These are phyloP conservation scores for Xylariaceae sp. DNA, from an alignment of 2,329 filamentous ascomycete species.

Conservation along the genomic window DNA sequence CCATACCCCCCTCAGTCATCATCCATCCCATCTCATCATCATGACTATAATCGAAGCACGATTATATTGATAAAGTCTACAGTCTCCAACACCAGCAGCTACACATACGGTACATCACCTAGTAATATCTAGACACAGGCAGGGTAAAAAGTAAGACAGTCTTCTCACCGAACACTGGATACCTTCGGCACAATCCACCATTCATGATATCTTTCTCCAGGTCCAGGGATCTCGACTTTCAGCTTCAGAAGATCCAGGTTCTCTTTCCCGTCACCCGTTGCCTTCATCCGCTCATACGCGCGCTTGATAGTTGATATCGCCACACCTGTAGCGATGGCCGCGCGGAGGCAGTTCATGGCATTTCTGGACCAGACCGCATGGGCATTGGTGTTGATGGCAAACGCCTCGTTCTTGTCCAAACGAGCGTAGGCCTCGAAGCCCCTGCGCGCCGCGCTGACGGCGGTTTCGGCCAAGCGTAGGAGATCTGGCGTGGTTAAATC, in stretches of 20 bases:
- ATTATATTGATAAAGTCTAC: too few species aligned
- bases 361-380: constrained; percentile 58
- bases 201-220: constrained; percentile 54
- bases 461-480: constrained; percentile 42
- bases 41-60: too few species aligned
- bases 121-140: not conserved
- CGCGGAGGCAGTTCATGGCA: constrained; percentile 57
- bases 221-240: constrained; percentile 47
- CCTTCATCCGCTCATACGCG: constrained; percentile 35
- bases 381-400: constrained; percentile 43
- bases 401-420: constrained; percentile 47
- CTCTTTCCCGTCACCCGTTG: constrained; percentile 8
- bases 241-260: constrained; percentile 27
- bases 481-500: constrained; percentile 38
- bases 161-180: constrained; percentile 17
- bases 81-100: too few species aligned
- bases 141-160: not conserved
- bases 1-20: too few species aligned
- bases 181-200: constrained; percentile 61
- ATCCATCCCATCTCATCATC: too few species aligned
- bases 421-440: constrained; percentile 53
- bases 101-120: not conserved
- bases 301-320: constrained; percentile 59
- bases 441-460: constrained; percentile 45
- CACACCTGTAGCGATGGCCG: constrained; percentile 66